Evolutionary conservation across 768 basidiomycete genomes (phyloP).

Genomic region (Pisolithus tinctorius): DNA sequence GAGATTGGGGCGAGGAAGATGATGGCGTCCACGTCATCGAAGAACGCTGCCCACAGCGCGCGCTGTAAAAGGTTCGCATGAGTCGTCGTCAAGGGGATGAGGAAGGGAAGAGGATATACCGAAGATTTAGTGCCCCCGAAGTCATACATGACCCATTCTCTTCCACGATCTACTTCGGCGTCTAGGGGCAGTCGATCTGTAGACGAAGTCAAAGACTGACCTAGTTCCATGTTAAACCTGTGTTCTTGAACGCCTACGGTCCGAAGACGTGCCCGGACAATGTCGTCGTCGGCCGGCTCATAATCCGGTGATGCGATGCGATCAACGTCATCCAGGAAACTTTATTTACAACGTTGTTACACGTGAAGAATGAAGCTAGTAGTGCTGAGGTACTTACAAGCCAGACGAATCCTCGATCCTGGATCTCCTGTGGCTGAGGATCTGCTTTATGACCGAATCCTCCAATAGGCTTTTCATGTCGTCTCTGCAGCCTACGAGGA

Average conservation of each 20-base stretch:
- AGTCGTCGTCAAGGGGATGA: background rate
- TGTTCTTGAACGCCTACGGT: constrained; percentile 79
- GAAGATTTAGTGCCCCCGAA: constrained; percentile 71
- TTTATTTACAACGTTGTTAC: constrained; percentile 20
- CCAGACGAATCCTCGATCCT: constrained; percentile 66
- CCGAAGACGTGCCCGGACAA: constrained; percentile 70
- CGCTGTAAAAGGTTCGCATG: constrained; percentile 37
- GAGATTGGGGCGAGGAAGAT: constrained; percentile 74
- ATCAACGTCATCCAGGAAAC: constrained; percentile 64
- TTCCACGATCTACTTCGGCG: constrained; percentile 42
- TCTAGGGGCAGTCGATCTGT: background rate
- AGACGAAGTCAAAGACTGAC: constrained; percentile 29
- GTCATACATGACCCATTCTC: constrained; percentile 77
- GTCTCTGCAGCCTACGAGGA: constrained; percentile 53
- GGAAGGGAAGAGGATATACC: constrained; percentile 28
- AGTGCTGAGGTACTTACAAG: constrained; percentile 45
- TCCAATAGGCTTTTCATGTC: constrained; percentile 68
- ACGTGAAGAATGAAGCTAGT: constrained; percentile 5
- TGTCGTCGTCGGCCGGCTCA: constrained; percentile 68
- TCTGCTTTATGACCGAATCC: constrained; percentile 55
- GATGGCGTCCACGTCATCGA: constrained; percentile 77
- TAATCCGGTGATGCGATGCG: constrained; percentile 59
- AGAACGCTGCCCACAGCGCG: constrained; percentile 73
- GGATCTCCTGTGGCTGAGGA: constrained; percentile 45
- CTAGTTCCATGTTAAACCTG: constrained; percentile 55